These are phyloP conservation scores for Fusarium sp. DNA, from an alignment of 2,329 filamentous ascomycete genomes.

Conservation along the genomic window DNA sequence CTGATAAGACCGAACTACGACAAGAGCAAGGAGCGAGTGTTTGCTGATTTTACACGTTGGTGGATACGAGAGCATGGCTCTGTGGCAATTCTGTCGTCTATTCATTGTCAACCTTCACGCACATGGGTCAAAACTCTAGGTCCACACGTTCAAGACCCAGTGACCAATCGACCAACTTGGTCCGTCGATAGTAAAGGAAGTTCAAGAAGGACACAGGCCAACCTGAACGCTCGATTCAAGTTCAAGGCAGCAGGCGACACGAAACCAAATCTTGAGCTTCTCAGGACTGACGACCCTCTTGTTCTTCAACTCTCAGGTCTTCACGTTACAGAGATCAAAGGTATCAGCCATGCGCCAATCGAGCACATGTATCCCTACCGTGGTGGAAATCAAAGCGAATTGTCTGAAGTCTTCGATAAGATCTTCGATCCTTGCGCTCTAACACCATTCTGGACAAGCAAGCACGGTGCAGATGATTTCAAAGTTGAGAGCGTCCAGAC, in stretches of 20 bases:
- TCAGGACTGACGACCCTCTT: neutral
- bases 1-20: slow-evolving; percentile 31
- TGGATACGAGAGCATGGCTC: slow-evolving; percentile 29
- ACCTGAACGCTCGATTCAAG: slow-evolving; percentile 5
- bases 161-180: slow-evolving; percentile 6
- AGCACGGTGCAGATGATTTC: neutral
- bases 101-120: slow-evolving; percentile 23
- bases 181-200: slow-evolving; percentile 17
- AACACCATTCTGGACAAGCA: slow-evolving; percentile 14
- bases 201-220: slow-evolving; percentile 18
- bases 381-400: neutral
- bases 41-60: slow-evolving; percentile 35
- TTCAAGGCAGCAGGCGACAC: slow-evolving; percentile 19
- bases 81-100: slow-evolving; percentile 7
- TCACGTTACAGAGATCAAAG: neutral
- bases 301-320: slow-evolving; percentile 8
- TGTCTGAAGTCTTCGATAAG: slow-evolving; percentile 11
- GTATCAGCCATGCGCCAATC: slow-evolving; percentile 14
- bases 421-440: slow-evolving; percentile 29
- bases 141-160: accelerated
- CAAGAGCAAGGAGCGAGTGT: slow-evolving; percentile 17
- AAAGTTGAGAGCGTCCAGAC: neutral
- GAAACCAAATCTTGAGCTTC: slow-evolving; percentile 1
- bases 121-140: slow-evolving; percentile 21
- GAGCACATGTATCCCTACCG: slow-evolving; percentile 24